Evolutionary conservation across 495 filamentous ascomycete genomes (phyloP).

Genomic region (Trichoderma parareesei): DNA sequence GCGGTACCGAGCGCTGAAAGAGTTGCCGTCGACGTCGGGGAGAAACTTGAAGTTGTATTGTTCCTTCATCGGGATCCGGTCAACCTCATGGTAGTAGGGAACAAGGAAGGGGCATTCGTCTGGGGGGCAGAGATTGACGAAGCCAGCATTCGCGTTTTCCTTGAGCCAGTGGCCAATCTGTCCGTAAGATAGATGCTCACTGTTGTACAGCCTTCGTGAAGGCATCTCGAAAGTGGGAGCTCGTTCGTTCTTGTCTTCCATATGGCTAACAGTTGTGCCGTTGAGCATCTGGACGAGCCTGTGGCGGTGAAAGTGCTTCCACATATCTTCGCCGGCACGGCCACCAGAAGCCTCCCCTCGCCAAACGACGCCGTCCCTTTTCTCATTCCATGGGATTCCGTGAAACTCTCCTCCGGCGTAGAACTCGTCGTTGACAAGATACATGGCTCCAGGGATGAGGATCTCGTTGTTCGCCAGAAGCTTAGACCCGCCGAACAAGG

Average conservation of each 20-base stretch:
- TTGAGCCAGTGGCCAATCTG: constrained; percentile 31
- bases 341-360: constrained; percentile 65
- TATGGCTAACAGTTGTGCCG: constrained; percentile 43
- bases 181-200: constrained; percentile 20
- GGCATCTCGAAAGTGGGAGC: constrained; percentile 35
- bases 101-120: constrained; percentile 33
- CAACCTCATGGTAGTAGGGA: constrained; percentile 25
- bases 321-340: constrained; percentile 52
- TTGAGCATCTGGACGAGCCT: constrained; percentile 67
- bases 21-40: constrained; percentile 57
- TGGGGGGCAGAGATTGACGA: constrained; percentile 27
- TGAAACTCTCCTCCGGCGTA: constrained; percentile 48
- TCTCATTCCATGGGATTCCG: constrained; percentile 48
- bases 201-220: constrained; percentile 23
- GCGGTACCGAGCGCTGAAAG: constrained; percentile 53
- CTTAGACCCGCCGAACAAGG: constrained; percentile 71
- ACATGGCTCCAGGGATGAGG: constrained; percentile 69
- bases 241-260: constrained; percentile 25
- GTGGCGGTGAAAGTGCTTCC: constrained; percentile 64
- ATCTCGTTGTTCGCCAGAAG: constrained; percentile 74
- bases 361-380: constrained; percentile 53
- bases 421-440: constrained; percentile 50
- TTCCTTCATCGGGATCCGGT: constrained; percentile 36
- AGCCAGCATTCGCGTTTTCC: constrained; percentile 30
- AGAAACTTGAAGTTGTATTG: constrained; percentile 53